These are phyloP conservation scores for Hypoxylon crocopeplum DNA, from an alignment of 495 filamentous ascomycete species.

Conservation along the genomic window DNA sequence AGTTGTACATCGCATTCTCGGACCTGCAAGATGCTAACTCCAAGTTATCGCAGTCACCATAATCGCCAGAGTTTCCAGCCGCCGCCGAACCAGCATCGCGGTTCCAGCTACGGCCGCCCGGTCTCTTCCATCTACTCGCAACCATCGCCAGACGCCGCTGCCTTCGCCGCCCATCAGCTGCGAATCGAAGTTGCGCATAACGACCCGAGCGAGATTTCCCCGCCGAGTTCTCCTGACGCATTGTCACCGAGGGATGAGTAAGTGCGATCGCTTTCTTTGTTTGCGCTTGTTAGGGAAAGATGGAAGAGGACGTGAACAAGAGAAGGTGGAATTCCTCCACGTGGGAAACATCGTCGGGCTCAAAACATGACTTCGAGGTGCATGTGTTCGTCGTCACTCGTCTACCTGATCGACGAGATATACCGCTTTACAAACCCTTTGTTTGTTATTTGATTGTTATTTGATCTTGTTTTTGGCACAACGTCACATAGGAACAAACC, in stretches of 20 bases:
- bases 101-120: constrained; percentile 43
- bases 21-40: constrained; percentile 35
- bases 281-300: constrained; percentile 1
- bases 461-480: constrained; percentile 1
- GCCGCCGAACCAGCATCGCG: constrained; percentile 42
- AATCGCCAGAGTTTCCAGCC: constrained; percentile 25
- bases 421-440: constrained; percentile 4
- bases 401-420: neutral
- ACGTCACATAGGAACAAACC: neutral
- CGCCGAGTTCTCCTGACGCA: constrained; percentile 57
- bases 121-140: constrained; percentile 51
- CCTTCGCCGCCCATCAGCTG: constrained; percentile 39
- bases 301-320: constrained; percentile 4
- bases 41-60: constrained; percentile 28
- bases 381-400: constrained; percentile 4
- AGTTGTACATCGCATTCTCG: too few species aligned
- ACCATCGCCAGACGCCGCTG: constrained; percentile 33
- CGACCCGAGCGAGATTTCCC: constrained; percentile 51
- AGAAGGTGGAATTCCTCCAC: neutral
- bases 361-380: neutral
- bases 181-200: constrained; percentile 46
- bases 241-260: constrained; percentile 41
- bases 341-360: neutral
- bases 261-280: constrained; percentile 31
- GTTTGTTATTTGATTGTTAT: neutral